phyloP scores from a whole-genome alignment of 2,329 filamentous ascomycete species.

The Alternaria infectoria region DNA sequence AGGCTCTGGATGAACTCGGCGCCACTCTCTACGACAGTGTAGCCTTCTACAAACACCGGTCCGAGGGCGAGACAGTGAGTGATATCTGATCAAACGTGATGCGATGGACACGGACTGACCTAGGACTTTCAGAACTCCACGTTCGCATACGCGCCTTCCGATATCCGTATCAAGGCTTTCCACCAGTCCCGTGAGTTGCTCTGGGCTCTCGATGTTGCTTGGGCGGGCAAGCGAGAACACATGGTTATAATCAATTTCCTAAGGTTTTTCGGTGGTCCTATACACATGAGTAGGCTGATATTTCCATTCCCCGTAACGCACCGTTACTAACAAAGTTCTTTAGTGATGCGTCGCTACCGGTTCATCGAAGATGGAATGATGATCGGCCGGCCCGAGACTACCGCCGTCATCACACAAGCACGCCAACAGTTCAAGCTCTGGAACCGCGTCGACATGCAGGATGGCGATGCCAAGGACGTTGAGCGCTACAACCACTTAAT shows the following conservation, averaged over 20 bases:
- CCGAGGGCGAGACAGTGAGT: slow-evolving; percentile 39
- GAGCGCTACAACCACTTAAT: background rate
- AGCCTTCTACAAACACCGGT: slow-evolving; percentile 44
- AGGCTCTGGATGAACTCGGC: slow-evolving; percentile 28
- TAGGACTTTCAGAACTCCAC: slow-evolving; percentile 31
- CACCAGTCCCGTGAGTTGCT: slow-evolving; percentile 37
- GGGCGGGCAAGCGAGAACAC: background rate
- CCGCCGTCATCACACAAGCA: background rate
- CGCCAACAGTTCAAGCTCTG: background rate
- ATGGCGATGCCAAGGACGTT: background rate
- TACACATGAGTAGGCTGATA: slow-evolving; percentile 2
- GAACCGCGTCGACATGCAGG: background rate
- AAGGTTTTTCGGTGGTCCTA: slow-evolving; percentile 4
- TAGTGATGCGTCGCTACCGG: slow-evolving; percentile 12
- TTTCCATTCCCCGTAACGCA: background rate
- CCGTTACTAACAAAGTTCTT: background rate
- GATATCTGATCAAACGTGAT: background rate
- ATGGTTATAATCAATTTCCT: slow-evolving; percentile 4
- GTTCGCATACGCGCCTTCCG: slow-evolving; percentile 36
- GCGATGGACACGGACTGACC: background rate
- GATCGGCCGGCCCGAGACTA: background rate
- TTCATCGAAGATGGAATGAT: slow-evolving; percentile 10
- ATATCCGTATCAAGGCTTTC: slow-evolving; percentile 29
- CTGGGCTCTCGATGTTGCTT: slow-evolving; percentile 40
- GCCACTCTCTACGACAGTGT: slow-evolving; percentile 42